Evolutionary conservation across 2,329 filamentous ascomycete species (phyloP).

Genomic region (Fusarium sp.): DNA sequence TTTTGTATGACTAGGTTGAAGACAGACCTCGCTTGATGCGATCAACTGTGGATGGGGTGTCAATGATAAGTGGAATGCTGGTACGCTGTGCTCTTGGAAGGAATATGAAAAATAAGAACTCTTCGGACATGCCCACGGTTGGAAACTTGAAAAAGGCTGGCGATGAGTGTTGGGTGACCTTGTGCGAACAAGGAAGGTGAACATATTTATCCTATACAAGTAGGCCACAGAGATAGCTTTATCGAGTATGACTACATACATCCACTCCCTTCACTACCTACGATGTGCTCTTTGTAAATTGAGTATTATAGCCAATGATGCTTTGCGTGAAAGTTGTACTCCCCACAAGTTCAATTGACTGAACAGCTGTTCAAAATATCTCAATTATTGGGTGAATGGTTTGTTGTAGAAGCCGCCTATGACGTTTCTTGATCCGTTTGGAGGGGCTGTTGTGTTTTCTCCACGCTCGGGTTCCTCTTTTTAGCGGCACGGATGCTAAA

Average conservation of each 20-base stretch:
- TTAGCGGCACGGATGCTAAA: conserved; percentile 17
- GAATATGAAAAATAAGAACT: conserved; percentile 17
- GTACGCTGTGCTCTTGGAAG: conserved; percentile 16
- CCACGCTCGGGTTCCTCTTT: conserved; percentile 21
- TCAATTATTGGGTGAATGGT: not conserved
- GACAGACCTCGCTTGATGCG: conserved; percentile 22
- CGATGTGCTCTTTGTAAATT: not conserved
- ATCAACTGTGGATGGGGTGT: conserved; percentile 20
- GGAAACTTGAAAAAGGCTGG: conserved; percentile 12
- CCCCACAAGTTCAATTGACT: not conserved
- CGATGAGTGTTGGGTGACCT: conserved; percentile 11
- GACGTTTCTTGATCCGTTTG: not conserved
- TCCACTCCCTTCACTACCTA: conserved; percentile 27
- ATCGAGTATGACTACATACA: conserved; percentile 31
- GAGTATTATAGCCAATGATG: not conserved
- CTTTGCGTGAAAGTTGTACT: not conserved
- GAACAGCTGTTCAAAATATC: not conserved
- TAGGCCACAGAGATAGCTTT: conserved; percentile 36
- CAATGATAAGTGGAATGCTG: conserved; percentile 14
- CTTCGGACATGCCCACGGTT: conserved; percentile 3
- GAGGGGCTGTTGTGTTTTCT: not conserved
- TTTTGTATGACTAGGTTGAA: conserved; percentile 40
- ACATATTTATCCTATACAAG: conserved; percentile 20
- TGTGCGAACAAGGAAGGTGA: conserved; percentile 10
- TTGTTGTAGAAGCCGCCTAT: not conserved